A percentile compares a stretch with the other conserved stretches of the same genome.
These are phyloP conservation scores for Tylopilus cervinicoccineus DNA, from an alignment of 768 basidiomycete genomes.

Conservation along the genomic window DNA sequence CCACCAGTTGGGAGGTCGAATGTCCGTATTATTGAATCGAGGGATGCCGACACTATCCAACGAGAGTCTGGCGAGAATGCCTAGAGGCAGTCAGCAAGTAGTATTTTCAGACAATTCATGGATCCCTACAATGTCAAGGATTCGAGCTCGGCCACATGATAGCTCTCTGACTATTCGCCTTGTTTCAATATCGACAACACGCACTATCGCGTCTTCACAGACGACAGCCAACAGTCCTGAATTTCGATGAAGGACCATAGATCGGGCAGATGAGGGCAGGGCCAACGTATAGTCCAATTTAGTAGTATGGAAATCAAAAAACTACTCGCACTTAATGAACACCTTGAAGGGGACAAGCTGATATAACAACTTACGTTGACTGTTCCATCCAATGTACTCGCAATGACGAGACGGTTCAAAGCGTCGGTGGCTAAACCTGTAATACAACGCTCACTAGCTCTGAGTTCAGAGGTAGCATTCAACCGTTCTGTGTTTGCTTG, in stretches of 20 bases:
- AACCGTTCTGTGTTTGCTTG: conserved; percentile 46
- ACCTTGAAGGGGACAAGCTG: neutral
- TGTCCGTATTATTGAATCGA: conserved; percentile 90
- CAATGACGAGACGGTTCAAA: conserved; percentile 77
- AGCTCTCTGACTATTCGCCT: conserved; percentile 83
- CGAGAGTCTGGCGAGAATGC: conserved; percentile 93
- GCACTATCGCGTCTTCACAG: conserved; percentile 84
- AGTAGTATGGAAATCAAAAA: conserved; percentile 93
- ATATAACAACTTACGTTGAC: conserved; percentile 61
- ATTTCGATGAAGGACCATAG: conserved; percentile 76
- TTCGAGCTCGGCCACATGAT: conserved; percentile 65
- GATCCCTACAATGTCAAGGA: conserved; percentile 77
- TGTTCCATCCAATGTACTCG: conserved; percentile 84
- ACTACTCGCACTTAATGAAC: conserved; percentile 44
- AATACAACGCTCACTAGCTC: conserved; percentile 51
- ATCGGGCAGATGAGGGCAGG: conserved; percentile 64
- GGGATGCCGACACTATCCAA: conserved; percentile 85
- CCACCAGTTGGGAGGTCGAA: conserved; percentile 94
- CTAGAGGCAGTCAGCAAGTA: conserved; percentile 37
- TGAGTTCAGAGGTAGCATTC: conserved; percentile 37
- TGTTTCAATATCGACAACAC: conserved; percentile 91
- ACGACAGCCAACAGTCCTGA: conserved; percentile 78
- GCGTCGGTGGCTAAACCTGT: conserved; percentile 86
- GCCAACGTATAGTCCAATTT: conserved; percentile 64
- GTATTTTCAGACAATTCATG: neutral